Conservation (phyloP, 768 basidiomycete genomes). For the Lactifluus volemus region DNA sequence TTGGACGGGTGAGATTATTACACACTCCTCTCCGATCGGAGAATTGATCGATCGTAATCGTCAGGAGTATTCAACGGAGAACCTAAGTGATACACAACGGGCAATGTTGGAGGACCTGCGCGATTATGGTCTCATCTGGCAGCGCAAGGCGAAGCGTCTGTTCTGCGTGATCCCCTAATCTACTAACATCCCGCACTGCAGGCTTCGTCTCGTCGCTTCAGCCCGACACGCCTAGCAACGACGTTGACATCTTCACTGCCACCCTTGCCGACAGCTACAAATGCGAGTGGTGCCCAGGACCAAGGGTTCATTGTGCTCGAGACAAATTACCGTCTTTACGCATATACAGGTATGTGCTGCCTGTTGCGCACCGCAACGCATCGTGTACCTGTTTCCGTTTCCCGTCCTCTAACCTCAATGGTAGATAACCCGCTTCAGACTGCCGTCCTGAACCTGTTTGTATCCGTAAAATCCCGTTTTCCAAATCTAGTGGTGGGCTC, state of each 20-base stretch:
- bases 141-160: conserved; percentile 47
- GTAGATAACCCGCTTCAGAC: conserved; percentile 93
- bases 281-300: conserved; percentile 46
- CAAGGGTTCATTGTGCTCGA: conserved; percentile 95
- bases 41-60: conserved; percentile 2
- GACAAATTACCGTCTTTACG: conserved; percentile 97
- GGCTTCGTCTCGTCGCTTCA: conserved; percentile 75
- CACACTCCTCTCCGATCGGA: conserved; percentile 10
- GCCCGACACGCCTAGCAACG: conserved; percentile 90
- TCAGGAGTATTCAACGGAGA: conserved; percentile 86
- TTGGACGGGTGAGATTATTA: conserved; percentile 59
- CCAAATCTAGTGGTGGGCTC: conserved; percentile 95
- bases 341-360: conserved; percentile 75
- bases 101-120: conserved; percentile 89
- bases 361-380: neutral
- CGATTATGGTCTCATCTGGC: conserved; percentile 92
- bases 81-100: conserved; percentile 67
- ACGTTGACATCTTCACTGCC: conserved; percentile 89
- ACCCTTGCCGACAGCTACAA: conserved; percentile 55
- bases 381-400: neutral
- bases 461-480: conserved; percentile 87
- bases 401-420: conserved; percentile 6
- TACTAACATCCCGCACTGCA: conserved; percentile 23
- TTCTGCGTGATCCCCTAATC: neutral
- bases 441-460: conserved; percentile 90